Conservation (phyloP, 495 filamentous ascomycete genomes). For the Aspergillus heteromorphus region DNA sequence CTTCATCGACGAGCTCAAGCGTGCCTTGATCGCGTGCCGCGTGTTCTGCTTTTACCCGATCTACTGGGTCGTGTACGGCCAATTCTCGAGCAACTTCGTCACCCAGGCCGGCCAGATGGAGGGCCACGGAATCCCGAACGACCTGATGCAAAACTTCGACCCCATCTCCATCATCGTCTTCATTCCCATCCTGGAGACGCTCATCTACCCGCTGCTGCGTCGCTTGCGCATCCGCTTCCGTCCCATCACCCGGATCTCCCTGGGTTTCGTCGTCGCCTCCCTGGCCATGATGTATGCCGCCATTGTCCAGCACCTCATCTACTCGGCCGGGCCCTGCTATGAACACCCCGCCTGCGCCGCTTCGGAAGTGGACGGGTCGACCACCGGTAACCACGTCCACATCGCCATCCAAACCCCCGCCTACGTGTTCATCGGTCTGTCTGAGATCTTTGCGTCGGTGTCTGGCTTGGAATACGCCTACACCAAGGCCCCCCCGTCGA, state of each 20-base stretch:
- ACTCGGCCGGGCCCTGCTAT: slow-evolving; percentile 52
- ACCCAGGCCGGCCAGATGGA: slow-evolving; percentile 52
- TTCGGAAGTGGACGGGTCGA: slow-evolving; percentile 25
- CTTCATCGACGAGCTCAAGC: slow-evolving; percentile 60
- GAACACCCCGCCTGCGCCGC: slow-evolving; percentile 29
- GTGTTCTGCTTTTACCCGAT: slow-evolving; percentile 57
- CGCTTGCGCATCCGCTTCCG: slow-evolving; percentile 59
- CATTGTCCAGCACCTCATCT: slow-evolving; percentile 68
- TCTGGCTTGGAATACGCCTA: slow-evolving; percentile 72
- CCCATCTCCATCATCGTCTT: slow-evolving; percentile 67
- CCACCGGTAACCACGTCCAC: slow-evolving; percentile 46
- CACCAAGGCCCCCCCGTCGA: slow-evolving; percentile 76
- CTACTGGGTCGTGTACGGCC: slow-evolving; percentile 58
- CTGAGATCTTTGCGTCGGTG: slow-evolving; percentile 71
- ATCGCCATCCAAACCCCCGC: slow-evolving; percentile 65
- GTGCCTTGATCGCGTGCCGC: slow-evolving; percentile 53
- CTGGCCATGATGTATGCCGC: slow-evolving; percentile 62
- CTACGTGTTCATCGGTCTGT: slow-evolving; percentile 66
- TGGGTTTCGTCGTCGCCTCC: slow-evolving; percentile 62
- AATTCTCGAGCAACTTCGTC: slow-evolving; percentile 56
- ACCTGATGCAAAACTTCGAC: slow-evolving; percentile 73
- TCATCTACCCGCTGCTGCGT: slow-evolving; percentile 64
- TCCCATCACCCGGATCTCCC: slow-evolving; percentile 69
- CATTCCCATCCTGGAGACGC: slow-evolving; percentile 62
- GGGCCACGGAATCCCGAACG: slow-evolving; percentile 59